A percentile compares a stretch with the other conserved stretches of the same genome.
Evolutionary conservation across 2,329 filamentous ascomycete genomes (phyloP).

Genomic region (Raffaelea deltoideospora): DNA sequence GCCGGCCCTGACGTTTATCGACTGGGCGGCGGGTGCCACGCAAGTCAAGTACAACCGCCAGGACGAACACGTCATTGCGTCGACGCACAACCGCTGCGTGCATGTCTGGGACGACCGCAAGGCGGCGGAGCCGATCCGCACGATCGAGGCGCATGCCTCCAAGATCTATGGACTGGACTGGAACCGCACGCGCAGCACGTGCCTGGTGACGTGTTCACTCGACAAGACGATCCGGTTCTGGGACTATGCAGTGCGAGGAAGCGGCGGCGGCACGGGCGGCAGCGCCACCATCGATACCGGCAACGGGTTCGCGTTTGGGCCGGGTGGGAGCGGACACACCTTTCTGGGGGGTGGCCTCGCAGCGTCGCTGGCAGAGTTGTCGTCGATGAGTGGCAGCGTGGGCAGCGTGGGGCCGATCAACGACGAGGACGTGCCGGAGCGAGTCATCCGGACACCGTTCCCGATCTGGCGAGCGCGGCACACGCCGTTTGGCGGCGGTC

Average conservation of each 20-base stretch:
- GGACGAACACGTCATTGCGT: conserved; percentile 74
- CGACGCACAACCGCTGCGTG: conserved; percentile 75
- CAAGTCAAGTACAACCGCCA: conserved; percentile 93
- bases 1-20: conserved; percentile 68
- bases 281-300: too few species aligned
- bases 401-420: too few species aligned
- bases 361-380: too few species aligned
- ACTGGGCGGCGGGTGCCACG: conserved; percentile 87
- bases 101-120: conserved; percentile 84
- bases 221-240: conserved; percentile 90
- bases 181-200: conserved; percentile 62
- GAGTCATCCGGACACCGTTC: conserved; percentile 67
- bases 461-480: conserved; percentile 86
- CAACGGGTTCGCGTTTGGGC: too few species aligned
- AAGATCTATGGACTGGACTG: conserved; percentile 95
- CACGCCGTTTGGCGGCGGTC: conserved; percentile 73
- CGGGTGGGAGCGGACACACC: too few species aligned
- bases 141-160: conserved; percentile 75
- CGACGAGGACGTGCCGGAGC: conserved; percentile 50
- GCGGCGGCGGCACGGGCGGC: background rate
- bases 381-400: too few species aligned
- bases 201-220: conserved; percentile 73
- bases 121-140: conserved; percentile 61
- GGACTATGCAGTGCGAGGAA: conserved; percentile 41
- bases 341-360: too few species aligned